A percentile compares a stretch with the other conserved stretches of the same genome.
Conservation (phyloP, 805 yeast genomes). For the Candida golubevii region DNA sequence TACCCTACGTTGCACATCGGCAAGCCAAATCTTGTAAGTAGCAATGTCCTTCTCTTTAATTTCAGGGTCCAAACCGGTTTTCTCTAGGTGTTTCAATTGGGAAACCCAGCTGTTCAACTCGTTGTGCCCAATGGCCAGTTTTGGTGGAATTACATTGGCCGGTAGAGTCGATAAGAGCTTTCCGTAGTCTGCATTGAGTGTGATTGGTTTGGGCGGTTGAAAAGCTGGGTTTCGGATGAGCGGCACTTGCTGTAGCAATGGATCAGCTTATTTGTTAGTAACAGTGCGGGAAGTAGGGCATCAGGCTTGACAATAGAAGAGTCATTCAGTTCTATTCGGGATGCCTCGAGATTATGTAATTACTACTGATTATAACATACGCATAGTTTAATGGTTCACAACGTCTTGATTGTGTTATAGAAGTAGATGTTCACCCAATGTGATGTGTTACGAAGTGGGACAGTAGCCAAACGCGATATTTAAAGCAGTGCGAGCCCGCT, state of each 20-base stretch:
- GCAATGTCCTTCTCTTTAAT: conserved; percentile 13
- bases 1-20: conserved; percentile 26
- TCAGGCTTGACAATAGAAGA: too few species aligned
- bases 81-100: conserved; percentile 19
- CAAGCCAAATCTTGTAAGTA: conserved; percentile 28
- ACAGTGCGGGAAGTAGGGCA: too few species aligned
- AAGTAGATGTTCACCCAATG: too few species aligned
- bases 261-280: conserved; percentile 34
- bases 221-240: conserved; percentile 48
- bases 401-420: too few species aligned
- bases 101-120: conserved; percentile 28
- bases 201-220: conserved; percentile 52
- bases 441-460: too few species aligned
- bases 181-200: conserved; percentile 46
- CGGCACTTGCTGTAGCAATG: conserved; percentile 50
- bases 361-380: too few species aligned
- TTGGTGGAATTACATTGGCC: conserved; percentile 35
- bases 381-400: too few species aligned
- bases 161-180: conserved; percentile 33
- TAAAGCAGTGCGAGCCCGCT: too few species aligned
- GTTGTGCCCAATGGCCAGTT: conserved; percentile 22
- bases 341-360: too few species aligned
- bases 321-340: too few species aligned
- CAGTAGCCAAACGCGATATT: too few species aligned
- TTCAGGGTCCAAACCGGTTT: conserved; percentile 2